Base-by-base conservation (phyloP, 2,329 filamentous ascomycete species). In the Nemania diffusa region DNA sequence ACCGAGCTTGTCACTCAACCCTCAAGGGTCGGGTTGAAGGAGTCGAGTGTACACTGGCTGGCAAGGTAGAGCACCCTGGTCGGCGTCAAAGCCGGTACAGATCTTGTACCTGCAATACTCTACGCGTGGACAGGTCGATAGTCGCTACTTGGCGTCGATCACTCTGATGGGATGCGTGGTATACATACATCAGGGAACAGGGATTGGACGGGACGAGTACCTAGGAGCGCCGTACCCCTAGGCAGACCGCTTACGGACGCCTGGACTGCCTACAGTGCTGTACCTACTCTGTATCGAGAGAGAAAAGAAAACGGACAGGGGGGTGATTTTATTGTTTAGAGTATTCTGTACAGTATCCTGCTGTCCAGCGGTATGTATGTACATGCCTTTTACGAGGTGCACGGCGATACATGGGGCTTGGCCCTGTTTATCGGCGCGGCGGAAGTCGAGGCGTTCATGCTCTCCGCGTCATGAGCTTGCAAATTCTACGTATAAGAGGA, bases 201-300 rank as follows among this genome's bases (percentile, higher is more conserved):
- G 74, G 74, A 67, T 73, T 55, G 60, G 65, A 73, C 71, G 69
- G 73, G 69, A 69, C 70, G 67, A 71, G 67, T 73, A 76, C 72
- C 67, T 70, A 65, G 62, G 66, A 68, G 56, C 64, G 65, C 71
- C 67, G 74, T 74, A 75, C 71, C 72, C 20, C 37, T 42, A 73
- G 71, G 64, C 61, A 71, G 72, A 69, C 65, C 74, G 71, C 72
- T 73, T 75, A 71, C 65, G 69, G 70, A 67, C 67, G 64, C 68
- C 71, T 72, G 69, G 72, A 70, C 68, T 52, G 9, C 46, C 68
- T 52, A 26, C 46, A 11, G 24, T 50, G 17, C 40, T 44, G 40
- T 50, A 50, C 22, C 11, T 42, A 32, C 29, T 5, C 9, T 5
- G 29, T 32, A 50, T 52, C 15, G 55, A 59, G 29, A 72, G 40